Percentiles rank a stretch among this genome's conserved stretches.
Conservation (phyloP, 306 rosid species). For the Ormosia emarginata region DNA sequence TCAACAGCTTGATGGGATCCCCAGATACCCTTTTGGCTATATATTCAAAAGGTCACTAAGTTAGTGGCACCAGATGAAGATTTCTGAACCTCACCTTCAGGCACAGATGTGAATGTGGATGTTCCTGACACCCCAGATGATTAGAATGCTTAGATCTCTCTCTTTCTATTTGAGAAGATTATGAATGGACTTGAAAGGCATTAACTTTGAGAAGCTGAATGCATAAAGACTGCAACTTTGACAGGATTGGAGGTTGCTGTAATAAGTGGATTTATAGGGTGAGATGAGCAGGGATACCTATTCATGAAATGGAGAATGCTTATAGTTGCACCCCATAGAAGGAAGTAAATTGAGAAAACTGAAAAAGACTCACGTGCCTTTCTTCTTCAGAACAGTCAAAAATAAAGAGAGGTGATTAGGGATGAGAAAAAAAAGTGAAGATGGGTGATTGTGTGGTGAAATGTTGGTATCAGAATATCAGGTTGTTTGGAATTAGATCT, state of each 20-base stretch:
- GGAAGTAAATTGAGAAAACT: background rate
- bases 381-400: slow-evolving; percentile 19
- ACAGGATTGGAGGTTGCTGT: background rate
- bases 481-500: slow-evolving; percentile 49
- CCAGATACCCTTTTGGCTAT: slow-evolving; percentile 38
- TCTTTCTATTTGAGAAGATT: background rate
- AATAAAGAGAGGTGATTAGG: background rate
- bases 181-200: background rate
- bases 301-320: slow-evolving; percentile 19
- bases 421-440: slow-evolving; percentile 7
- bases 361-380: slow-evolving; percentile 14
- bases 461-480: slow-evolving; percentile 50
- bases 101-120: slow-evolving; percentile 33
- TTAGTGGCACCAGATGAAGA: slow-evolving; percentile 26
- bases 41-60: slow-evolving; percentile 9
- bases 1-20: slow-evolving; percentile 30
- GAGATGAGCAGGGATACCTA: background rate
- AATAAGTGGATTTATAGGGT: slow-evolving; percentile 19
- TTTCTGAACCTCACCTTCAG: background rate
- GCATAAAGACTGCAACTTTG: slow-evolving; percentile 15
- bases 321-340: background rate
- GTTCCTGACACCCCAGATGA: slow-evolving; percentile 21
- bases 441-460: slow-evolving; percentile 39
- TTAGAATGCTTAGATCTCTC: slow-evolving; percentile 45
- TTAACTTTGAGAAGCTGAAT: slow-evolving; percentile 12